Evolutionary conservation across 805 yeast species (phyloP).

Genomic region (Komagataella pseudopastoris): DNA sequence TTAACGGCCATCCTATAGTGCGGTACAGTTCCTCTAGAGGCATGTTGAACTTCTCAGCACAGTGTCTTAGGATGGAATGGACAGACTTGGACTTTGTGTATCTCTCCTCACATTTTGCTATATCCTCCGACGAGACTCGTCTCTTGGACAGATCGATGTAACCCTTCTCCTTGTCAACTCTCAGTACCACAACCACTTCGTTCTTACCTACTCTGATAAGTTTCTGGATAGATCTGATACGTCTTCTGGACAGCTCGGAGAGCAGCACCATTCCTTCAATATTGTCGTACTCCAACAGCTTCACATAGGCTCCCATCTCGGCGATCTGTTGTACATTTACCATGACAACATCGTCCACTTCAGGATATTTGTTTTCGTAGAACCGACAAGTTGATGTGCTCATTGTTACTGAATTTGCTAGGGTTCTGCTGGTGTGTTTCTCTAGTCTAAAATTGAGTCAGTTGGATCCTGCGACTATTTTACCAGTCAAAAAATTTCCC

Average conservation of each 20-base stretch:
- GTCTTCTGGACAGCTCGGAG: constrained; percentile 94
- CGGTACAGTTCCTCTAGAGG: constrained; percentile 79
- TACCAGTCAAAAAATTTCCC: not conserved
- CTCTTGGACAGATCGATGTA: constrained; percentile 96
- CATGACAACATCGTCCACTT: constrained; percentile 97
- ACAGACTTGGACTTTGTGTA: constrained; percentile 95
- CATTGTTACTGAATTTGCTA: constrained; percentile 25
- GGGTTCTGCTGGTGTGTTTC: not conserved
- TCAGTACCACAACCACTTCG: constrained; percentile 93
- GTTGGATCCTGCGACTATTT: not conserved
- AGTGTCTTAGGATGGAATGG: constrained; percentile 95
- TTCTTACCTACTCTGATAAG: constrained; percentile 96
- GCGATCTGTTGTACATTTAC: constrained; percentile 97
- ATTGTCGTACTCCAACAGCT: constrained; percentile 90
- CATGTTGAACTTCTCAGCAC: constrained; percentile 91
- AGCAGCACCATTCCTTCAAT: constrained; percentile 97
- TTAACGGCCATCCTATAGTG: constrained; percentile 94
- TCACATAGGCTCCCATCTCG: constrained; percentile 99
- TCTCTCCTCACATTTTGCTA: constrained; percentile 93
- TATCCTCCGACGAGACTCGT: constrained; percentile 96
- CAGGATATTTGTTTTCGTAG: constrained; percentile 97
- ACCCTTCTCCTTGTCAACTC: constrained; percentile 98
- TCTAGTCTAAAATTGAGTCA: not conserved
- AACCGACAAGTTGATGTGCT: constrained; percentile 87
- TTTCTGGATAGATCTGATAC: constrained; percentile 95